Percentiles rank a stretch among this genome's conserved stretches.
These are phyloP conservation scores for Ormosia semicastrata DNA, from an alignment of 306 rosid species.

Conservation along the genomic window DNA sequence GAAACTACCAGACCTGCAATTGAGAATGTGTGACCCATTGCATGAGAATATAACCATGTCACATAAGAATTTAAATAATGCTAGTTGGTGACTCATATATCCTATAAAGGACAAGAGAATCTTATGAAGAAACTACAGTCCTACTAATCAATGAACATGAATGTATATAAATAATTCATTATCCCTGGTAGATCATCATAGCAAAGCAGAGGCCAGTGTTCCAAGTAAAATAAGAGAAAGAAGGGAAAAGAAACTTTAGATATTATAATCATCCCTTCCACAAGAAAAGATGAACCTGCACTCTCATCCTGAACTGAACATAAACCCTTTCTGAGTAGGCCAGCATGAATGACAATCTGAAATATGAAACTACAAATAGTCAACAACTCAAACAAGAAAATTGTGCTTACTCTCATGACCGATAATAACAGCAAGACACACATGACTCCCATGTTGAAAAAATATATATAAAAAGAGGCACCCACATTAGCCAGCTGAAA, in stretches of 20 bases:
- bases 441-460: background rate
- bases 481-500: slow-evolving; percentile 1
- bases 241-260: background rate
- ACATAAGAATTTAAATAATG: background rate
- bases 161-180: background rate
- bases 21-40: slow-evolving; percentile 20
- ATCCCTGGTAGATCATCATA: slow-evolving; percentile 12
- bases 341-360: slow-evolving; percentile 71
- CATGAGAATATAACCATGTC: slow-evolving; percentile 12
- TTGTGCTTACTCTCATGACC: background rate
- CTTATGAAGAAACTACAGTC: background rate
- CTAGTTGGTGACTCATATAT: background rate
- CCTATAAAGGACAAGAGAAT: slow-evolving; percentile 9
- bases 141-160: background rate
- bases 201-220: slow-evolving; percentile 3
- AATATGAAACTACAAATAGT: slow-evolving; percentile 32
- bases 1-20: slow-evolving; percentile 74
- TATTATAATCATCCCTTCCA: slow-evolving; percentile 13
- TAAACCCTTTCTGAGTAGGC: slow-evolving; percentile 68
- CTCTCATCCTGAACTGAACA: slow-evolving; percentile 94
- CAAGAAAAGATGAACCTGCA: slow-evolving; percentile 58
- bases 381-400: slow-evolving; percentile 18
- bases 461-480: background rate
- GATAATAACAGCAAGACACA: background rate
- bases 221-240: background rate